These are phyloP conservation scores for Suillus plorans DNA, from an alignment of 768 basidiomycete genomes.

Conservation along the genomic window DNA sequence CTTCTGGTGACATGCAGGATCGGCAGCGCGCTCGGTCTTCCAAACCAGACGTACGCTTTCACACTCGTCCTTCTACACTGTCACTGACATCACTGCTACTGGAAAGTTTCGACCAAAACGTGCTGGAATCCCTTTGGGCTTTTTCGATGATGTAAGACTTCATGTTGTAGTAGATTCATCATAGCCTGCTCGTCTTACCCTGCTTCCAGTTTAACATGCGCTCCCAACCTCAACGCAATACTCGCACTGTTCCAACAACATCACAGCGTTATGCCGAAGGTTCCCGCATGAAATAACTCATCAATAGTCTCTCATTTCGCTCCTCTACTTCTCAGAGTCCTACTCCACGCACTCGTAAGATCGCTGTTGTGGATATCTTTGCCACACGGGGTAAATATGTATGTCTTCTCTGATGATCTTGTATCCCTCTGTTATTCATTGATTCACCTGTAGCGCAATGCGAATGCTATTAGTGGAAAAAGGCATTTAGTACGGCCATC, in stretches of 20 bases:
- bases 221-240: background rate
- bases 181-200: background rate
- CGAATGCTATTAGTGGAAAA: background rate
- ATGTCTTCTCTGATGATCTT: background rate
- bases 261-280: background rate
- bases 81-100: background rate
- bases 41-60: background rate
- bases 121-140: background rate
- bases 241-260: background rate
- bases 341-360: background rate
- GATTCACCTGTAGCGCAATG: background rate
- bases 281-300: background rate
- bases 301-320: background rate
- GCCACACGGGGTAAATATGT: background rate
- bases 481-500: background rate
- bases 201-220: background rate
- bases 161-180: background rate
- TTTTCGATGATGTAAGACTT: background rate
- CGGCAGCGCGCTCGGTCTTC: background rate
- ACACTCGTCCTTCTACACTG: background rate
- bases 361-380: background rate
- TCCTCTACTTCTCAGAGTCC: background rate
- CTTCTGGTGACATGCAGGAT: background rate
- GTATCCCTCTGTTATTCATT: background rate
- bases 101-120: background rate